Conservation (phyloP, 2,329 filamentous ascomycete genomes). For the Acrodontium crateriforme region DNA sequence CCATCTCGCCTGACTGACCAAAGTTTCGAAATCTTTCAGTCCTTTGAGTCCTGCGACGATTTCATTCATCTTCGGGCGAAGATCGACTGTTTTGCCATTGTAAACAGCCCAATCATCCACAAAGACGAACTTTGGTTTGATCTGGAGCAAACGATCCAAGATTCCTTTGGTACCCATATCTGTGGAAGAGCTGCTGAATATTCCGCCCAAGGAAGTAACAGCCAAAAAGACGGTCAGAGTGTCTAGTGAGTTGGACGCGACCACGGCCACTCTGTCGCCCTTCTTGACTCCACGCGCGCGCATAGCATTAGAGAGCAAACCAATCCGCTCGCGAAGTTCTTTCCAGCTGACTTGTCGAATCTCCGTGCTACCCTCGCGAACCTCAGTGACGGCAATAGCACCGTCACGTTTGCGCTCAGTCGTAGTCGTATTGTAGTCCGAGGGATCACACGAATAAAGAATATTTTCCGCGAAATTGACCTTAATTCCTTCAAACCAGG, state of each 20-base stretch:
- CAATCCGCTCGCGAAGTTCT: slow-evolving; percentile 48
- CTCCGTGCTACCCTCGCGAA: slow-evolving; percentile 50
- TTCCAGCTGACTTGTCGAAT: slow-evolving; percentile 49
- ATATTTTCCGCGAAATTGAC: slow-evolving; percentile 74
- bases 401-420: slow-evolving; percentile 54
- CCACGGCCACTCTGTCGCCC: slow-evolving; percentile 63
- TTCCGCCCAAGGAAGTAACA: slow-evolving; percentile 52
- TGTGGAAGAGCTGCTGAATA: slow-evolving; percentile 65
- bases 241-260: slow-evolving; percentile 62
- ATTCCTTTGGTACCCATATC: slow-evolving; percentile 75
- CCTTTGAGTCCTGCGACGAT: slow-evolving; percentile 49
- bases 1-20: slow-evolving; percentile 57
- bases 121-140: slow-evolving; percentile 67
- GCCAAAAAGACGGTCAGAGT: slow-evolving; percentile 61
- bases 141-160: slow-evolving; percentile 59
- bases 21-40: slow-evolving; percentile 45
- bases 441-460: slow-evolving; percentile 42
- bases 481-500: slow-evolving; percentile 62
- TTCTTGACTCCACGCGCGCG: slow-evolving; percentile 49
- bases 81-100: slow-evolving; percentile 60
- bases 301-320: slow-evolving; percentile 50
- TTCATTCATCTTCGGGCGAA: slow-evolving; percentile 57
- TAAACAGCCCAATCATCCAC: slow-evolving; percentile 71
- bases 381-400: slow-evolving; percentile 57
- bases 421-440: slow-evolving; percentile 32